These are phyloP conservation scores for Areca catechu DNA, from an alignment of 176 grass and related monocot genomes.

Conservation along the genomic window DNA sequence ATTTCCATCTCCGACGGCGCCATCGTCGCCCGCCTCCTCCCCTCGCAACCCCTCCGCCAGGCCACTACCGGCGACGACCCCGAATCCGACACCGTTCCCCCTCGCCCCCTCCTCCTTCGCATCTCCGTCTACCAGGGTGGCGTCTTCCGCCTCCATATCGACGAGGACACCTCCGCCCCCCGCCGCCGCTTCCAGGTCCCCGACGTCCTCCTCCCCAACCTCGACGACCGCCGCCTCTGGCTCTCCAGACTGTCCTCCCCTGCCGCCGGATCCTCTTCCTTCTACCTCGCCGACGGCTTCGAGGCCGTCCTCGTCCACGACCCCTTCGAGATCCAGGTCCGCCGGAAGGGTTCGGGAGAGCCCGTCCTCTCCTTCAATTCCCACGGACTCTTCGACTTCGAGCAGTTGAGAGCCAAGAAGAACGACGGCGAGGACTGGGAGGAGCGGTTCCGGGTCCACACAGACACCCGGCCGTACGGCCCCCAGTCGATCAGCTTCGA, in stretches of 20 bases:
- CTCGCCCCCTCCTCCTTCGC: slow-evolving; percentile 52
- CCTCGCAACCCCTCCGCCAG: slow-evolving; percentile 13
- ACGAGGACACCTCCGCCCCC: slow-evolving; percentile 50
- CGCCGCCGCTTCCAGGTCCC: slow-evolving; percentile 73
- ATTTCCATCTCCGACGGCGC: slow-evolving; percentile 54
- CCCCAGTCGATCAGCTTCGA: slow-evolving; percentile 90
- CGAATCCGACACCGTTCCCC: not conserved
- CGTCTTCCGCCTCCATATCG: slow-evolving; percentile 71
- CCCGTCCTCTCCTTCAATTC: slow-evolving; percentile 80
- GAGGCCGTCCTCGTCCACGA: slow-evolving; percentile 60
- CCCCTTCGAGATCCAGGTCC: slow-evolving; percentile 64
- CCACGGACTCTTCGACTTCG: slow-evolving; percentile 89
- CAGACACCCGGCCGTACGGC: slow-evolving; percentile 62
- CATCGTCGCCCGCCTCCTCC: slow-evolving; percentile 45
- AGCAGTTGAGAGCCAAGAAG: slow-evolving; percentile 49
- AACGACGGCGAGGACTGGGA: slow-evolving; percentile 58
- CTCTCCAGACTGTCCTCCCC: slow-evolving; percentile 35
- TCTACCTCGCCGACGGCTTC: slow-evolving; percentile 58
- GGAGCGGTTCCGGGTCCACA: slow-evolving; percentile 84
- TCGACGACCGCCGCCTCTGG: slow-evolving; percentile 49
- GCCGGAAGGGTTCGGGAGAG: slow-evolving; percentile 25
- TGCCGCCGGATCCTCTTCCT: slow-evolving; percentile 30
- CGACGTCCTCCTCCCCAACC: slow-evolving; percentile 60
- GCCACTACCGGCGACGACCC: not conserved
- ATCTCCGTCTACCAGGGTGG: slow-evolving; percentile 55